phyloP scores from a whole-genome alignment of 2,329 filamentous ascomycete genomes.

The Macrophomina pseudophaseolina region DNA sequence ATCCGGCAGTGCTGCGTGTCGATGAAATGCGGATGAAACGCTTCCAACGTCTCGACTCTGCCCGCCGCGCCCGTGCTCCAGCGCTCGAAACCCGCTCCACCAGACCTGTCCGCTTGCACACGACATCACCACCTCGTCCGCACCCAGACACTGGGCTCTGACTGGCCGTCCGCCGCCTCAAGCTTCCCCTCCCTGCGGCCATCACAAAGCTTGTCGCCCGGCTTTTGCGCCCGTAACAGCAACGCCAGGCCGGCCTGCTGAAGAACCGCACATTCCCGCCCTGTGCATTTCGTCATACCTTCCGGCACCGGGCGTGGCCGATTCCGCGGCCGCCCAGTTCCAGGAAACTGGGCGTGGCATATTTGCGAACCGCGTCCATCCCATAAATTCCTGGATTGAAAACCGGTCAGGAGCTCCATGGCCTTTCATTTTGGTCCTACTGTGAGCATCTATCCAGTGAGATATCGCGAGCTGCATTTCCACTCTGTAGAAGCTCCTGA shows the following conservation, averaged over 20 bases:
- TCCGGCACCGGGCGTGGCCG: constrained; percentile 5
- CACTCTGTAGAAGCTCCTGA: neutral
- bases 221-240: neutral
- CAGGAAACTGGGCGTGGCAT: constrained; percentile 18
- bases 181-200: constrained; percentile 18
- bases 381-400: neutral
- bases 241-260: neutral
- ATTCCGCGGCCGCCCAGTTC: constrained; percentile 8
- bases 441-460: too few relatives aligned
- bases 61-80: constrained; percentile 7
- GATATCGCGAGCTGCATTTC: neutral
- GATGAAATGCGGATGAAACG: constrained; percentile 19
- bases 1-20: constrained; percentile 13
- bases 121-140: constrained; percentile 3
- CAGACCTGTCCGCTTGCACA: neutral
- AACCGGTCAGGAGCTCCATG: neutral
- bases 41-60: constrained; percentile 17
- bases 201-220: constrained; percentile 24
- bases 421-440: neutral
- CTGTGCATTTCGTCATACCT: constrained; percentile 20
- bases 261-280: constrained; percentile 16
- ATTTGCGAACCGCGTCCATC: neutral
- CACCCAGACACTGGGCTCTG: neutral
- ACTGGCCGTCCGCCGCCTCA: constrained; percentile 7
- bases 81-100: constrained; percentile 1